Evolutionary conservation across 345 rosid species (phyloP).

Genomic region (Lumnitzera racemosa): DNA sequence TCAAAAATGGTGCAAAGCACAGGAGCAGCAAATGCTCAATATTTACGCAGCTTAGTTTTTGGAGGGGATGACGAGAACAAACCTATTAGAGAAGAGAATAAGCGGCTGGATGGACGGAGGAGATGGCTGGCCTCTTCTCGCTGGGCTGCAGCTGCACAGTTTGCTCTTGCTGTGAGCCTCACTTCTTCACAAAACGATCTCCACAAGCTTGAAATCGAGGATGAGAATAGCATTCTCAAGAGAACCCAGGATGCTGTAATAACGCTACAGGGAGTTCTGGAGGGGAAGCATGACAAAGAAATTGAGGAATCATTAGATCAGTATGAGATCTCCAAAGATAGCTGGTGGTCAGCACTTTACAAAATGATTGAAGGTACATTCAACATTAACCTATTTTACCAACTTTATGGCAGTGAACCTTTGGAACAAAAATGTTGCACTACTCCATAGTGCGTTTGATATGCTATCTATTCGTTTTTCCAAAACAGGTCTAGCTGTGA

Average conservation of each 20-base stretch:
- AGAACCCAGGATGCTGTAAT: constrained; percentile 49
- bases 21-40: constrained; percentile 91
- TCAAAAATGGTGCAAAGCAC: constrained; percentile 97
- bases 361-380: constrained; percentile 50
- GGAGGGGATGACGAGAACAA: constrained; percentile 40
- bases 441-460: neutral
- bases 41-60: constrained; percentile 66
- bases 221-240: constrained; percentile 23
- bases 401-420: too few species aligned
- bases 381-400: neutral
- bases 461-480: neutral
- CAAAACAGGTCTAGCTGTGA: constrained; percentile 42
- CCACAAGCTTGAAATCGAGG: constrained; percentile 28
- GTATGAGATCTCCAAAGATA: constrained; percentile 30
- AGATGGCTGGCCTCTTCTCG: constrained; percentile 50
- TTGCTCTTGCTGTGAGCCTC: constrained; percentile 43
- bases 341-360: constrained; percentile 63
- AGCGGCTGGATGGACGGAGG: constrained; percentile 56
- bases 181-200: constrained; percentile 43
- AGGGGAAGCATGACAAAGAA: constrained; percentile 44
- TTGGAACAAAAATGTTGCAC: neutral
- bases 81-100: constrained; percentile 25
- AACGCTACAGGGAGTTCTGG: constrained; percentile 48
- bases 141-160: constrained; percentile 51
- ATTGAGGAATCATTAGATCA: constrained; percentile 29